Evolutionary conservation across 306 rosid species (phyloP), one percentile per base, ranked within the genome.

Genomic region (Albizia julibrissin): DNA sequence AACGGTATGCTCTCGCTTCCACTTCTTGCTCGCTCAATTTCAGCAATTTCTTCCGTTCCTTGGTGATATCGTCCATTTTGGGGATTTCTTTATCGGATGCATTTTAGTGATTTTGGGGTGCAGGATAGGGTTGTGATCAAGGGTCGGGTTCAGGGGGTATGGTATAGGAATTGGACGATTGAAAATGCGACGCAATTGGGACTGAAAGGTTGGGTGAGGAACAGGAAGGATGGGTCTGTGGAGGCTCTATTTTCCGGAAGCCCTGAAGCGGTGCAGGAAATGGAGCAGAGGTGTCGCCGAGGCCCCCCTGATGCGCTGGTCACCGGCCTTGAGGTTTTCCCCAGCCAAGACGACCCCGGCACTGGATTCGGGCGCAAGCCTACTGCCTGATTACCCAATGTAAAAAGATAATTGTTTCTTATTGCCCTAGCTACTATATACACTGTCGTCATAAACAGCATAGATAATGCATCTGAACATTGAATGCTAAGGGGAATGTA

Each of bases 81-180:
- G 47, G 14, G 69, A 31, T 5, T 37, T 66, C 3, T 46, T 33
- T 8, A 40, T 44, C 3, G 6, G 33, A 15, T 64, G 29, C 27
- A 40, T 43, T 9, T 19, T 10, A 3, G 8, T 18, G 29, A 34
- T 14, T 46, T 22, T 69, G 7, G 14, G 44, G 75, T 76, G 86
- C 91, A 94, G 98, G 99, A 89, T 74, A 91, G 97, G 90, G 91
- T 91, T 78, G 91, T 93, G 89, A 82, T 95, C 26, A 93, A 89
- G 85, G 99, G 99, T 42, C 81, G 91, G 78, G 99, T 93, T 50
- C 99, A 93, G 71, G 90, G 90, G 1, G 90, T 87, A 18, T 87
- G 39, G 10, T 87, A 87, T 73, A 69, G 90, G 83, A 85, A 87
- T 67, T 87, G 90, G 90, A 87, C 90, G 1, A 69, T 85, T 0